Percentiles rank a stretch among this genome's conserved stretches.
Evolutionary conservation across 2,329 filamentous ascomycete species (phyloP).

Genomic region (Colletotrichum lentis): DNA sequence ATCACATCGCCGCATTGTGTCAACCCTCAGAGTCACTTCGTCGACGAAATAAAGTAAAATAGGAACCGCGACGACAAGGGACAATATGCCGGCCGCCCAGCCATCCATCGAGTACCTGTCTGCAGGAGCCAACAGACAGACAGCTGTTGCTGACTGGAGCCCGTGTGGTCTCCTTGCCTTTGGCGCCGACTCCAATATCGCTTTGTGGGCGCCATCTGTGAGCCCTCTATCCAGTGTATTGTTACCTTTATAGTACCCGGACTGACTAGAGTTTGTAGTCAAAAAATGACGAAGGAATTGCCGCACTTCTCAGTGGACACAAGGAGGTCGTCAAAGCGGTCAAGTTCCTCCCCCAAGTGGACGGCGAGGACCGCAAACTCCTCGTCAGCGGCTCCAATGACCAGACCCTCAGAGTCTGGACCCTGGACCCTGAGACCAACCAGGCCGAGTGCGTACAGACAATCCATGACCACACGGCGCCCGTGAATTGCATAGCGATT

Average conservation of each 20-base stretch:
- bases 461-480: conserved; percentile 72
- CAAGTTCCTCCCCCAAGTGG: conserved; percentile 70
- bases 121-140: conserved; percentile 88
- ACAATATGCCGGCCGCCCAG: conserved; percentile 40
- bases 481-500: conserved; percentile 74
- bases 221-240: not conserved
- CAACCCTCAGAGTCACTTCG: conserved; percentile 48
- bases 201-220: conserved; percentile 77
- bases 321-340: conserved; percentile 82
- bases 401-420: conserved; percentile 79
- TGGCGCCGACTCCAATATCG: conserved; percentile 88
- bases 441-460: conserved; percentile 59
- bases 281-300: conserved; percentile 63
- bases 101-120: conserved; percentile 66
- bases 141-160: conserved; percentile 90
- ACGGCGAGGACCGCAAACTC: conserved; percentile 58
- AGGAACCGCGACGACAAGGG: not conserved
- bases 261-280: conserved; percentile 25
- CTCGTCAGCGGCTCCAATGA: conserved; percentile 86
- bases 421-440: conserved; percentile 42
- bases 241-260: not conserved
- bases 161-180: conserved; percentile 78
- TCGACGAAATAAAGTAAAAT: conserved; percentile 13
- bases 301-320: conserved; percentile 76
- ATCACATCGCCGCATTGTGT: conserved; percentile 47